A percentile compares a stretch with the other conserved stretches of the same genome.
Conservation (phyloP, 23 red algal species). For the Agarophyton chilense region DNA sequence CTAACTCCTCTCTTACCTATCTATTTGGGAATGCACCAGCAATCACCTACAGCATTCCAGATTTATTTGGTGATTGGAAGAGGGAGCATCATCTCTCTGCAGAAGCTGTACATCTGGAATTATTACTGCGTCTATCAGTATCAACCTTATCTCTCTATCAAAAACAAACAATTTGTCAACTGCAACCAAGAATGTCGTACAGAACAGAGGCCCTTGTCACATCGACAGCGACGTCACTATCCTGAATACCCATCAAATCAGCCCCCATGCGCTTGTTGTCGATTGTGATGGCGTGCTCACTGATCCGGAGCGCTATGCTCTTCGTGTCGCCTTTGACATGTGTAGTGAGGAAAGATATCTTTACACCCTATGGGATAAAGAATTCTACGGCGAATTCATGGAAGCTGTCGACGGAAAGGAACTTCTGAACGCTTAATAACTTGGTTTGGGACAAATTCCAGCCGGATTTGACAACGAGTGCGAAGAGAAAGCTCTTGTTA, state of each 20-base stretch:
- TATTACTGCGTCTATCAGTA: not conserved
- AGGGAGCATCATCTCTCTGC: too few species aligned
- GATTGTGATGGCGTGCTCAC: constrained; percentile 99
- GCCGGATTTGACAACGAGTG: not conserved
- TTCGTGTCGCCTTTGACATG: constrained; percentile 88
- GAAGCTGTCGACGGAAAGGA: constrained; percentile 98
- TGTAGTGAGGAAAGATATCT: constrained; percentile 72
- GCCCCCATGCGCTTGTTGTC: constrained; percentile 81
- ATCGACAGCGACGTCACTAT: not conserved
- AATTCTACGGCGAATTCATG: constrained; percentile 88
- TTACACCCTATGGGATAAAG: constrained; percentile 75
- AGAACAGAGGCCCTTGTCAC: not conserved
- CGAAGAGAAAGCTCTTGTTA: constrained; percentile 58
- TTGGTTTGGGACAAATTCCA: constrained; percentile 73
- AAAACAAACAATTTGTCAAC: not conserved
- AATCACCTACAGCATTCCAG: too few species aligned
- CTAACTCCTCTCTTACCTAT: too few species aligned
- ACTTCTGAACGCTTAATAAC: constrained; percentile 91
- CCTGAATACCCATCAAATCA: not conserved
- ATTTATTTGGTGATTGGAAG: too few species aligned
- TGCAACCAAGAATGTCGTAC: not conserved
- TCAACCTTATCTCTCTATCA: not conserved
- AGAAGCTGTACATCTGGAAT: too few species aligned
- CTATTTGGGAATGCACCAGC: too few species aligned
- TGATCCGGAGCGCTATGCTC: constrained; percentile 95